Base-by-base conservation (phyloP, 2,329 filamentous ascomycete genomes). In the Paecilomyces niveus region DNA sequence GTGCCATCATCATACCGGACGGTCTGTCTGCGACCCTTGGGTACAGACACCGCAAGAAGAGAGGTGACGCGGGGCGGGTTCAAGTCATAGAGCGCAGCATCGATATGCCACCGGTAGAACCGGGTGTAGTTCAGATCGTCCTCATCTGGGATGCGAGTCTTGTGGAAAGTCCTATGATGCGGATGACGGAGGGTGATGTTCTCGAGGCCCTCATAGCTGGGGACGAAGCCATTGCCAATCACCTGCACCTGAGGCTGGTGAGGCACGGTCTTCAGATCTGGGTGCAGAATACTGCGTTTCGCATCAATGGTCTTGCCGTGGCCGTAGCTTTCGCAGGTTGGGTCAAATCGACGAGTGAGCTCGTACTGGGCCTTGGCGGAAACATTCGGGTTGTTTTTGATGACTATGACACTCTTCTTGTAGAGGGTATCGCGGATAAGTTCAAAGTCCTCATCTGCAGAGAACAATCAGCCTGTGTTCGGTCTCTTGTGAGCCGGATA, bases 21-120 rank as follows among this genome's bases (percentile, higher is more conserved):
- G 1, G 80, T 88, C 70, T 91, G 87, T 13, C 78, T 78, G 32
- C 86, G 80, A 6, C 86, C 87, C 21, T 80, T 78, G 0, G 89
- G 89, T 0, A 92, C 88, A 45, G 80, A 79, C n/a, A 91, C 88
- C 0, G 89, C 89, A 58, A 92, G 79, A 24, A 92, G 80, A 1
- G 85, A 86, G 0, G 89, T 92, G 3, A 86, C 89, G 26, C 86
- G 80, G 1, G 89, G 88, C 2, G 89, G 88, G n/a, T 89, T 84
- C 6, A 91, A 81, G 18, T 83, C 87, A 68, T 92, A 92, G 5
- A 92, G 76, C 1, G 89, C 89, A 3, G 89, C 89, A 67, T 92
- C 89, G 57, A 92, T 91, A 70, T 92, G 89, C 89, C 89, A 92
- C 59, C 89, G 80, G 74, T 89, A 92, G 75, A 90, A 85, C 6